phyloP scores from a whole-genome alignment of 2,329 filamentous ascomycete species.

The Aureobasidium sp. region DNA sequence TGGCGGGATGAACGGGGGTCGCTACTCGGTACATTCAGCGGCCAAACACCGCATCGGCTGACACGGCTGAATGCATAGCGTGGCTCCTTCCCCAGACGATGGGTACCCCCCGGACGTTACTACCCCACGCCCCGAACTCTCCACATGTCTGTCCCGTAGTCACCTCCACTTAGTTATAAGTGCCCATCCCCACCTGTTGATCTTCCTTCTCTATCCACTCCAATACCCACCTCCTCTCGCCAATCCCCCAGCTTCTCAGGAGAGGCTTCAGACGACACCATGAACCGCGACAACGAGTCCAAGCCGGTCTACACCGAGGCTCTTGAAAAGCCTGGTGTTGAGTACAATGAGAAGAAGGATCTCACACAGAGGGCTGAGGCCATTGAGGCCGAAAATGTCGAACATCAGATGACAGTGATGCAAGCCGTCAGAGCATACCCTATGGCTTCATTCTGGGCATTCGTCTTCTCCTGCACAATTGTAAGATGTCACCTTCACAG shows the following conservation, averaged over 20 bases:
- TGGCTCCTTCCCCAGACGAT: not conserved
- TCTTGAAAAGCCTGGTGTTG: not conserved
- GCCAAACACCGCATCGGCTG: not conserved
- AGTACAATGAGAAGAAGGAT: not conserved
- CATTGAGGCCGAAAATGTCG: slow-evolving; percentile 50
- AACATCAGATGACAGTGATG: slow-evolving; percentile 45
- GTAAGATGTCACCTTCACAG: slow-evolving; percentile 25
- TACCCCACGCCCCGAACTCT: not conserved
- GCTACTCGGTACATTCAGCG: not conserved
- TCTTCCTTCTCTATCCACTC: not conserved
- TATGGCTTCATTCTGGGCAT: slow-evolving; percentile 49
- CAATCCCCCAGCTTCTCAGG: not conserved
- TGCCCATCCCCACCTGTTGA: not conserved
- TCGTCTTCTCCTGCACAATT: slow-evolving; percentile 51
- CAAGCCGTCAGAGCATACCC: slow-evolving; percentile 48
- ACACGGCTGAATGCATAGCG: slow-evolving; percentile 9
- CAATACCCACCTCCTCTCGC: not conserved
- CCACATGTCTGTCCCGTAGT: not conserved
- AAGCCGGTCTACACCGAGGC: slow-evolving; percentile 1
- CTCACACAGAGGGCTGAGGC: slow-evolving; percentile 43
- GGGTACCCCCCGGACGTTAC: not conserved
- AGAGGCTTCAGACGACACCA: not conserved
- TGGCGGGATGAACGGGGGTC: not conserved
- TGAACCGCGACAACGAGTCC: not conserved
- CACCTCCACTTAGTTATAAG: slow-evolving; percentile 2